Evolutionary conservation across 2,329 filamentous ascomycete species (phyloP).

Genomic region (Huntiella decipiens): DNA sequence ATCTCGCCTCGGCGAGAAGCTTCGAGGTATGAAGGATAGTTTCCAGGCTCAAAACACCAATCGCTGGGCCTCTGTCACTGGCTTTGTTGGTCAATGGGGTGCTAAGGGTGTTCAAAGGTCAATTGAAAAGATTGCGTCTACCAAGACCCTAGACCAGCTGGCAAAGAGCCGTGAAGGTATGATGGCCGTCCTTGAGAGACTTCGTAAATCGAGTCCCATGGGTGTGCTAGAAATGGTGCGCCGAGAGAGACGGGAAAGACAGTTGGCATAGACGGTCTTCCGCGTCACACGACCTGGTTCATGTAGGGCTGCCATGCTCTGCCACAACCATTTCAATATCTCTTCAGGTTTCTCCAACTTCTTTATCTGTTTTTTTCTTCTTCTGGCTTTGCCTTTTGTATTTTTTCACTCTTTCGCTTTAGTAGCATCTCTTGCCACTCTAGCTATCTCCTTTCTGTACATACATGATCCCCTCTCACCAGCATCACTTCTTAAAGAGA

Average conservation of each 20-base stretch:
- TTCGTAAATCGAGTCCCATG: slow-evolving; percentile 38
- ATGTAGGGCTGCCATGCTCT: neutral
- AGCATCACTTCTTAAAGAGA: neutral
- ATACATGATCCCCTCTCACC: neutral
- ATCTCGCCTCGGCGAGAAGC: slow-evolving; percentile 51
- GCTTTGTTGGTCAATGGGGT: slow-evolving; percentile 39
- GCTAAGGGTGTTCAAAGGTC: slow-evolving; percentile 56
- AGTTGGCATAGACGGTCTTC: neutral
- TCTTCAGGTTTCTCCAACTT: neutral
- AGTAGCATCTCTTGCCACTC: neutral
- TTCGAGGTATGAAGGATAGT: slow-evolving; percentile 34
- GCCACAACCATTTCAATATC: neutral
- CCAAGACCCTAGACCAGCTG: slow-evolving; percentile 58
- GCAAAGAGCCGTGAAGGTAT: slow-evolving; percentile 70
- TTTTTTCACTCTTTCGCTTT: slow-evolving; percentile 1
- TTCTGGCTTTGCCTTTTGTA: neutral
- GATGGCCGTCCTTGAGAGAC: slow-evolving; percentile 58
- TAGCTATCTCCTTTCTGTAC: slow-evolving; percentile 1
- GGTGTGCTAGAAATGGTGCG: slow-evolving; percentile 38
- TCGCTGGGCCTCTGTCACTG: slow-evolving; percentile 27
- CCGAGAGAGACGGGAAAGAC: slow-evolving; percentile 19
- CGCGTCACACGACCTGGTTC: too few relatives aligned
- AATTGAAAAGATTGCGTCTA: slow-evolving; percentile 61
- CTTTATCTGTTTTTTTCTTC: neutral
- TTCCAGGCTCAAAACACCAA: slow-evolving; percentile 21